A percentile compares a stretch with the other conserved stretches of the same genome.
These are phyloP conservation scores for Mucor circinelloides DNA, from an alignment of 371 early-diverging fungal genomes.

Conservation along the genomic window DNA sequence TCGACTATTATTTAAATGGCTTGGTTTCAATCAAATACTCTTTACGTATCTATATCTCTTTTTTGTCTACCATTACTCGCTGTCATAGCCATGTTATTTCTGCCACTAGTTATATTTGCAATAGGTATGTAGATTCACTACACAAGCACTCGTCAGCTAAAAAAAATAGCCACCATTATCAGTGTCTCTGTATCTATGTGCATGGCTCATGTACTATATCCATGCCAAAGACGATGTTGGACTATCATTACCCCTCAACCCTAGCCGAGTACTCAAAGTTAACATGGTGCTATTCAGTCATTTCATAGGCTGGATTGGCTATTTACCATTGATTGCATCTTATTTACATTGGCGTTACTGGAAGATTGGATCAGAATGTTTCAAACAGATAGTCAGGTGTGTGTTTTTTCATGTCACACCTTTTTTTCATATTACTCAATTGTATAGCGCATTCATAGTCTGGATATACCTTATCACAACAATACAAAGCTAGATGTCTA, in stretches of 20 bases:
- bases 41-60: conserved; percentile 46
- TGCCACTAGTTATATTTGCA: conserved; percentile 38
- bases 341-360: conserved; percentile 50
- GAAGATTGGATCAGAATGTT: conserved; percentile 29
- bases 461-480: conserved; percentile 35
- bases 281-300: conserved; percentile 32
- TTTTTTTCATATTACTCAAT: not conserved
- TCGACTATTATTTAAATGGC: conserved; percentile 5
- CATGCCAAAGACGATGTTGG: conserved; percentile 37
- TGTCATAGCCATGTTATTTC: conserved; percentile 31
- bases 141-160: not conserved
- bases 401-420: not conserved
- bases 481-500: conserved; percentile 42
- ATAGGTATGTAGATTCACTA: conserved; percentile 27
- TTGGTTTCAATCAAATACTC: conserved; percentile 28
- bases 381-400: conserved; percentile 48
- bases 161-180: not conserved
- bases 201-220: conserved; percentile 54
- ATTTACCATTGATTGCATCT: conserved; percentile 39
- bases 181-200: conserved; percentile 53
- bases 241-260: conserved; percentile 49
- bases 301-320: conserved; percentile 30
- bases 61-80: conserved; percentile 44
- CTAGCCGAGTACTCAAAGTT: conserved; percentile 43
- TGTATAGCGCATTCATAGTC: conserved; percentile 15